These are phyloP conservation scores for Symmetrospora coprosmae DNA, from an alignment of 768 basidiomycete genomes.

Conservation along the genomic window DNA sequence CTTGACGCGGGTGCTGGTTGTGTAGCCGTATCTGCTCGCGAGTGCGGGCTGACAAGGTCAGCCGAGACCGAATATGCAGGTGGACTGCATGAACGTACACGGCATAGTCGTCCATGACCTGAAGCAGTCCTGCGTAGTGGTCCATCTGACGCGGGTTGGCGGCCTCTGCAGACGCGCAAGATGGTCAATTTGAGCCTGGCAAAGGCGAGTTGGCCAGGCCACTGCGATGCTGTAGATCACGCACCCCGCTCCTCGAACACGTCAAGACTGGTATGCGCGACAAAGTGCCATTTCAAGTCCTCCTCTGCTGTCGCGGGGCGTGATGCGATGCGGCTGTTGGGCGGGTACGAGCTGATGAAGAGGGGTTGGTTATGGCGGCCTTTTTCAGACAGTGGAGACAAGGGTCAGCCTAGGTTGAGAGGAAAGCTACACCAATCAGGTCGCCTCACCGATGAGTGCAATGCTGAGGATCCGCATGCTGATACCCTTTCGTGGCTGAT, in stretches of 20 bases:
- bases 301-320: constrained; percentile 35
- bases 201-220: too few species aligned
- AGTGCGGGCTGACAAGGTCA: not conserved
- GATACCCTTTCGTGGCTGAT: too few species aligned
- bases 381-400: too few species aligned
- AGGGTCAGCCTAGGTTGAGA: too few species aligned
- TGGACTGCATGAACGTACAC: constrained; percentile 44
- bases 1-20: constrained; percentile 74
- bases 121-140: constrained; percentile 70
- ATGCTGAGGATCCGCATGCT: too few species aligned
- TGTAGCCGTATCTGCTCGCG: constrained; percentile 54
- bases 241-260: constrained; percentile 81
- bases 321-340: too few species aligned
- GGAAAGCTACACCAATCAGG: too few species aligned
- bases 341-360: constrained; percentile 35
- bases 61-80: too few species aligned
- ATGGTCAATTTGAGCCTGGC: too few species aligned
- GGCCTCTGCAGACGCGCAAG: constrained; percentile 38
- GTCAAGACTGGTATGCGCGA: constrained; percentile 78
- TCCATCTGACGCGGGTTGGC: constrained; percentile 49
- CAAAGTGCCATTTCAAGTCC: constrained; percentile 63
- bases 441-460: too few species aligned
- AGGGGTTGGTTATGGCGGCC: constrained; percentile 30
- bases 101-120: constrained; percentile 82
- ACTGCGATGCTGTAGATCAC: constrained; percentile 30